A percentile compares a stretch with the other conserved stretches of the same genome.
phyloP scores from a whole-genome alignment of 345 rosid genomes.

The Jatropha curcas region DNA sequence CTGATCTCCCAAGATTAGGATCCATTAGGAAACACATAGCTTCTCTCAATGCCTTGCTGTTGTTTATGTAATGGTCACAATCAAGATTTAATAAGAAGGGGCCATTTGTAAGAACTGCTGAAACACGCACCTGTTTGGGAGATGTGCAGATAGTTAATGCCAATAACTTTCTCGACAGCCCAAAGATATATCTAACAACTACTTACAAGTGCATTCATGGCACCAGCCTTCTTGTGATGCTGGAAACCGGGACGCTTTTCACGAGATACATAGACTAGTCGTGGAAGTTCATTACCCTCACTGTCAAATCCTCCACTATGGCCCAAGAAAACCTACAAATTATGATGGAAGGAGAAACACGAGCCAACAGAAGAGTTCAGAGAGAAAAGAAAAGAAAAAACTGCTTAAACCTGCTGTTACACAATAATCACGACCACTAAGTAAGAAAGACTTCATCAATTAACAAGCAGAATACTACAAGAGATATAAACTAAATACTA shows the following conservation, averaged over 20 bases:
- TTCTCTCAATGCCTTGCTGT: slow-evolving; percentile 37
- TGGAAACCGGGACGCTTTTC: slow-evolving; percentile 41
- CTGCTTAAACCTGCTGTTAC: neutral
- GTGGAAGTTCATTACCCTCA: slow-evolving; percentile 40
- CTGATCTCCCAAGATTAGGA: slow-evolving; percentile 36
- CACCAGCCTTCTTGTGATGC: slow-evolving; percentile 43
- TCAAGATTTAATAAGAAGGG: slow-evolving; percentile 40
- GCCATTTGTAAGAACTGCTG: slow-evolving; percentile 39
- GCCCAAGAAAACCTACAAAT: slow-evolving; percentile 36
- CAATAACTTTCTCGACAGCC: neutral
- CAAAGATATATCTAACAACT: neutral
- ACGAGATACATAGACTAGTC: slow-evolving; percentile 37
- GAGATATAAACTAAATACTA: neutral
- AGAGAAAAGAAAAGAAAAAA: neutral
- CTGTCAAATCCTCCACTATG: slow-evolving; percentile 37
- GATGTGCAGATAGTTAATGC: neutral
- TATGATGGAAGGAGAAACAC: neutral
- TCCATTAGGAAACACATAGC: slow-evolving; percentile 42
- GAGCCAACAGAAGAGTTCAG: neutral
- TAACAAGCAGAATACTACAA: neutral
- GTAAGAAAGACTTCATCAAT: neutral
- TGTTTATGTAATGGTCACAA: slow-evolving; percentile 41
- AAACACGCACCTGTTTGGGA: slow-evolving; percentile 32
- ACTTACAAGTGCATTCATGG: slow-evolving; percentile 42
- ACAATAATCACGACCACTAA: neutral